A percentile compares a stretch with the other conserved stretches of the same genome.
phyloP scores from a whole-genome alignment of 306 rosid species.

The Cercis canadensis region DNA sequence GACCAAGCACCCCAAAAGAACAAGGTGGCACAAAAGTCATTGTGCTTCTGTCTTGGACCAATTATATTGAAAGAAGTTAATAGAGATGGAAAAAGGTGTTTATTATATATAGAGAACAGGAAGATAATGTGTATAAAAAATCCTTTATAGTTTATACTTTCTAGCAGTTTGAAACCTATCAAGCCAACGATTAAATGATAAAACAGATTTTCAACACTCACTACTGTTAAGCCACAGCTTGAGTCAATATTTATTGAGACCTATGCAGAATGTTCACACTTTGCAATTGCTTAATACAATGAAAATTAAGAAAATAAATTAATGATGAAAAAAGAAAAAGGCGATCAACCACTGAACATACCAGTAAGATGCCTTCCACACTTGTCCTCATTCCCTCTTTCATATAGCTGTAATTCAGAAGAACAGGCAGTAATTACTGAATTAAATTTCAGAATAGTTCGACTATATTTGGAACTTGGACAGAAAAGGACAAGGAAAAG shows the following conservation, averaged over 20 bases:
- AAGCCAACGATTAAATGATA: neutral
- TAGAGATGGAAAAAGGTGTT: neutral
- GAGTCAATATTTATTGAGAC: neutral
- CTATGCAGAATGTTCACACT: neutral
- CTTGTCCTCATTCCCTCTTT: constrained; percentile 99
- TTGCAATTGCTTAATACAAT: neutral
- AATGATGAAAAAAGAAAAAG: neutral
- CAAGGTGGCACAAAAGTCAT: neutral
- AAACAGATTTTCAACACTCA: neutral
- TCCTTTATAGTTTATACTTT: neutral
- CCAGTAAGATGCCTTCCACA: constrained; percentile 95
- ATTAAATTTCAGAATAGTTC: neutral
- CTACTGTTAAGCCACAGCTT: neutral
- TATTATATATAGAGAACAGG: neutral
- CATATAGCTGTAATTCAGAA: constrained; percentile 71
- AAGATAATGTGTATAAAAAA: neutral
- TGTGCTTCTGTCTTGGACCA: too few relatives aligned
- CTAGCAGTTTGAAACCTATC: too few relatives aligned
- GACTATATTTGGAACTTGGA: constrained; percentile 6
- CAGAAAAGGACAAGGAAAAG: neutral
- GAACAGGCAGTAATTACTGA: constrained; percentile 1
- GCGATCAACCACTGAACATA: constrained; percentile 32
- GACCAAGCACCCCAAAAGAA: neutral
- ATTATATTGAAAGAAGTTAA: neutral
- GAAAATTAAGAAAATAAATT: neutral